A percentile compares a stretch with the other conserved stretches of the same genome.
phyloP scores from a whole-genome alignment of 768 basidiomycete genomes.

The Gloeopeniophorella convolvens region DNA sequence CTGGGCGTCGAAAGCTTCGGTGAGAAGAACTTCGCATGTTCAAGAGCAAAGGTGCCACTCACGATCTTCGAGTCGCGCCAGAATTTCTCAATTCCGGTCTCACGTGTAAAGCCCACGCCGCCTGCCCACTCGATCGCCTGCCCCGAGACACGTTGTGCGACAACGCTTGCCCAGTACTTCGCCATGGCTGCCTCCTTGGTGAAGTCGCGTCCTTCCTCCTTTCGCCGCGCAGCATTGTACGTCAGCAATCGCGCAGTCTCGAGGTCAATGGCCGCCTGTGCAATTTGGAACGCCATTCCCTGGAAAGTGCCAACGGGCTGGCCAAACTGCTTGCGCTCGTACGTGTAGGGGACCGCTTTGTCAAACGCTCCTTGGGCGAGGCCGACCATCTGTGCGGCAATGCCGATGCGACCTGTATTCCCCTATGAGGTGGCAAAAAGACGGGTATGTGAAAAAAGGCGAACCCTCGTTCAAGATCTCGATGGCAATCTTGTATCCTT shows the following conservation, averaged over 20 bases:
- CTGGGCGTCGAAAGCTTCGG: slow-evolving; percentile 32
- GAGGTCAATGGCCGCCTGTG: slow-evolving; percentile 83
- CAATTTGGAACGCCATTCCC: slow-evolving; percentile 93
- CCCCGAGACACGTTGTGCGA: slow-evolving; percentile 85
- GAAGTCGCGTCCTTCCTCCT: slow-evolving; percentile 84
- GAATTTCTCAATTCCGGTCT: slow-evolving; percentile 94
- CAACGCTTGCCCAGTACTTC: slow-evolving; percentile 84
- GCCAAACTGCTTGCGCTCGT: slow-evolving; percentile 90
- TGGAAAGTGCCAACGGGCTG: slow-evolving; percentile 93
- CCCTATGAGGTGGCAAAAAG: neutral
- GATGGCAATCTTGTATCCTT: slow-evolving; percentile 96
- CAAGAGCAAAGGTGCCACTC: slow-evolving; percentile 29
- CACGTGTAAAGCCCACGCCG: slow-evolving; percentile 86
- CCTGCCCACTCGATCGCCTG: slow-evolving; percentile 95
- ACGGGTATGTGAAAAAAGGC: neutral
- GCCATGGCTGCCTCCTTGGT: slow-evolving; percentile 97
- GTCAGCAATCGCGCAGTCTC: slow-evolving; percentile 87
- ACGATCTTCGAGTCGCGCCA: slow-evolving; percentile 97
- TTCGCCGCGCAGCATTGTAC: slow-evolving; percentile 93
- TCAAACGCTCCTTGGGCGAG: slow-evolving; percentile 96
- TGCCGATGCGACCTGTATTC: slow-evolving; percentile 76
- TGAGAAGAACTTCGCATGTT: neutral
- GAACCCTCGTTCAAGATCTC: slow-evolving; percentile 91
- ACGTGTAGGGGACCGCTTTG: slow-evolving; percentile 92
- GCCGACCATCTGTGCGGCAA: slow-evolving; percentile 98